Percentiles rank a stretch among this genome's conserved stretches.
These are phyloP conservation scores for Aureobasidium sp. DNA, from an alignment of 2,329 filamentous ascomycete species.

Conservation along the genomic window DNA sequence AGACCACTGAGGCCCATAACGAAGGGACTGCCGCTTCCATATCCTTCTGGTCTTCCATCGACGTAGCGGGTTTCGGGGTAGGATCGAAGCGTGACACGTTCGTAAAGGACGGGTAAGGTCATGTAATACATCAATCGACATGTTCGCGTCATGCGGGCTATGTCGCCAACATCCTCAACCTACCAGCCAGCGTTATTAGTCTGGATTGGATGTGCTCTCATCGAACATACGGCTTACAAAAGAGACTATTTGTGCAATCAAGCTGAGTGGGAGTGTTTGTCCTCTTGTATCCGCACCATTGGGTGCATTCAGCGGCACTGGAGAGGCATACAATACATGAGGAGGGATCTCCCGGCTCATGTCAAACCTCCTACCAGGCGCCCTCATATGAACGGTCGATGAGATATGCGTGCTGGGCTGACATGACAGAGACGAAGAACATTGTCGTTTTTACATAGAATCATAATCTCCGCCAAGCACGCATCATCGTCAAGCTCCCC, in stretches of 20 bases:
- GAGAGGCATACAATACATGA: conserved; percentile 9
- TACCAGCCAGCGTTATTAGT: conserved; percentile 23
- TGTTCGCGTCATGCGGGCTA: conserved; percentile 53
- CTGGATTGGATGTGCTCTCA: background rate
- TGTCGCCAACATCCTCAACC: conserved; percentile 52
- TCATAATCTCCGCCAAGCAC: conserved; percentile 6
- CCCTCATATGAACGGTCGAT: background rate
- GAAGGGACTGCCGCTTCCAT: conserved; percentile 56
- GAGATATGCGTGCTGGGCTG: background rate
- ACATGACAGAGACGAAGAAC: background rate
- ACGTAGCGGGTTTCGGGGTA: conserved; percentile 53
- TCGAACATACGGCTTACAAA: conserved; percentile 36
- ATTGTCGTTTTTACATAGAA: background rate
- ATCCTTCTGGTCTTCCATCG: conserved; percentile 52
- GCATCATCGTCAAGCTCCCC: background rate
- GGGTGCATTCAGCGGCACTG: conserved; percentile 1
- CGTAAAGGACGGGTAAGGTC: conserved; percentile 55
- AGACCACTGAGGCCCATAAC: conserved; percentile 56
- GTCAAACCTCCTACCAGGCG: background rate
- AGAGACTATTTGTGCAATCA: conserved; percentile 51
- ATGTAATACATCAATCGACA: conserved; percentile 59
- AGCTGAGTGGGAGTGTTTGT: conserved; percentile 46
- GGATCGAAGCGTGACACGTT: conserved; percentile 48
- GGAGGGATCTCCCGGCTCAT: conserved; percentile 11
- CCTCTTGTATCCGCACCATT: background rate